Evolutionary conservation across 1,139 yeast species (phyloP).

Genomic region (Blastobotrys capitulatus): DNA sequence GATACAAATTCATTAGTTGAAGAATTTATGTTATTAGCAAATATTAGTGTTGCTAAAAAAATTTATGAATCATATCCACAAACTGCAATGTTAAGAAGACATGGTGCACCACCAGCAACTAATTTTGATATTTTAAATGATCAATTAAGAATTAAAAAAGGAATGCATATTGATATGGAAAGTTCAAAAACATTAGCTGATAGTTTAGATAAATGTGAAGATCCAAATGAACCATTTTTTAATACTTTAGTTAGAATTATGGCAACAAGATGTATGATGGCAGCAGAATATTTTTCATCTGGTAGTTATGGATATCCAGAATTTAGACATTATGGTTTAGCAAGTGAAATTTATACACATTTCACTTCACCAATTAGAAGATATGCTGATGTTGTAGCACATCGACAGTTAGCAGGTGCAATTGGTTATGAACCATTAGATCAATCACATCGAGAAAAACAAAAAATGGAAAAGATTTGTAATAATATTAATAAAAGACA

Average conservation of each 20-base stretch:
- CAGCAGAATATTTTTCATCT: conserved; percentile 94
- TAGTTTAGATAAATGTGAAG: conserved; percentile 82
- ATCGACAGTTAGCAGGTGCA: conserved; percentile 95
- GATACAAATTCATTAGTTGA: conserved; percentile 96
- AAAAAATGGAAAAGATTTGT: conserved; percentile 84
- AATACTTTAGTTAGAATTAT: conserved; percentile 90
- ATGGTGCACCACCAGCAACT: conserved; percentile 92
- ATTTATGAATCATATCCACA: conserved; percentile 93
- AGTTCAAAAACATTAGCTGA: conserved; percentile 91
- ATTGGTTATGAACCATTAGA: conserved; percentile 87
- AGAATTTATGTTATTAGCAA: conserved; percentile 97
- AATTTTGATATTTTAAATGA: conserved; percentile 87
- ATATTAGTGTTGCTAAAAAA: conserved; percentile 89
- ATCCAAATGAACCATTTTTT: conserved; percentile 79
- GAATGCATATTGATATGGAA: conserved; percentile 67
- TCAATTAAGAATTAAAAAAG: conserved; percentile 77
- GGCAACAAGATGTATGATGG: conserved; percentile 99
- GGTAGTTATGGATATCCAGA: conserved; percentile 94
- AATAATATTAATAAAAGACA: conserved; percentile 90
- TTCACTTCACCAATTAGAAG: conserved; percentile 98
- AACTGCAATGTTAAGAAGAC: conserved; percentile 93
- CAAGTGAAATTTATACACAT: conserved; percentile 96
- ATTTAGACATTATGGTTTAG: conserved; percentile 93
- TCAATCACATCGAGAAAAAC: conserved; percentile 78
- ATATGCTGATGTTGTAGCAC: conserved; percentile 96